phyloP scores from a whole-genome alignment of 2,329 filamentous ascomycete species.

The Diaporthe citriasiana region DNA sequence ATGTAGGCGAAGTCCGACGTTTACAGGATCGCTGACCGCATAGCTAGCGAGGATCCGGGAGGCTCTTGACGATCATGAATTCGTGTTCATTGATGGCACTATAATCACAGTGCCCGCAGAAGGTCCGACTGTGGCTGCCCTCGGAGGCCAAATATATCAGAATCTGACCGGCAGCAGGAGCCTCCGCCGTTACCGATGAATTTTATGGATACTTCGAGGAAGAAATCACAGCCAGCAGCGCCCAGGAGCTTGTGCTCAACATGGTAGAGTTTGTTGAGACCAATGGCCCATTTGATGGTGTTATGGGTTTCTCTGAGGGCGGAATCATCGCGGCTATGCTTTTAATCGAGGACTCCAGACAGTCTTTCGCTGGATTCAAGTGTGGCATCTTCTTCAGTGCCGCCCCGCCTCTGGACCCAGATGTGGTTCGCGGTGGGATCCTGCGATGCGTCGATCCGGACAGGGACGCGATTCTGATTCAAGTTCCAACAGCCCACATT shows the following conservation, averaged over 20 bases:
- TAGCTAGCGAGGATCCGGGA: conserved; percentile 20
- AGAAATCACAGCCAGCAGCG: not conserved
- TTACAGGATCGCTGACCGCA: conserved; percentile 13
- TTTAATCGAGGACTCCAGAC: conserved; percentile 48
- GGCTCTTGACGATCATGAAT: conserved; percentile 29
- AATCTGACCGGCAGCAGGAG: conserved; percentile 1
- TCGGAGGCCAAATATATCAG: not conserved
- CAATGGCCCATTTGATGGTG: conserved; percentile 49
- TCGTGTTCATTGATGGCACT: conserved; percentile 25
- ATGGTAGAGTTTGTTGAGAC: conserved; percentile 32
- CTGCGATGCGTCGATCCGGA: conserved; percentile 47
- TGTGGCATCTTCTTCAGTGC: conserved; percentile 52
- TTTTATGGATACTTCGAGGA: conserved; percentile 3
- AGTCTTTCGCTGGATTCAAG: conserved; percentile 48
- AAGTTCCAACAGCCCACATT: conserved; percentile 50
- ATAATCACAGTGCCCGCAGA: conserved; percentile 15
- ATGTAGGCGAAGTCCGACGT: conserved; percentile 11
- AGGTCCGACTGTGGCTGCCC: conserved; percentile 8
- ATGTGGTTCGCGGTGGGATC: conserved; percentile 45
- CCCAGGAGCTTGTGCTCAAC: not conserved
- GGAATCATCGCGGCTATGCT: conserved; percentile 51
- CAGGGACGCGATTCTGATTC: conserved; percentile 46
- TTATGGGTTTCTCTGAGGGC: conserved; percentile 52
- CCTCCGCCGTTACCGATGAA: not conserved
- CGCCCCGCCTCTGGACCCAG: conserved; percentile 49